Base-by-base conservation (phyloP, 805 yeast genomes). In the Clavispora carvajalis region DNA sequence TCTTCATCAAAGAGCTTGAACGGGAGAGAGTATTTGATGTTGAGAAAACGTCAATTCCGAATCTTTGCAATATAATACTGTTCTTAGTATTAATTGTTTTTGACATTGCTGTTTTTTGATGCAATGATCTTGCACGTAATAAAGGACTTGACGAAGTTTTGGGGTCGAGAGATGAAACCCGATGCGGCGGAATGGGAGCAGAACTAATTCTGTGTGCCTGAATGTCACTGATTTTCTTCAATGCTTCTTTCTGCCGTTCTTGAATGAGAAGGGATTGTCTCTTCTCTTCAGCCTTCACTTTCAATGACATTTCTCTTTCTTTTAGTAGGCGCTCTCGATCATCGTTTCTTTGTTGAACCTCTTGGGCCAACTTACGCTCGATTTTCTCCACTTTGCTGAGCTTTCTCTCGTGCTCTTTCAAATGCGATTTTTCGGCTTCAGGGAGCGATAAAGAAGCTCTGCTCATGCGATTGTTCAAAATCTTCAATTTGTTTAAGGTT, bases 111-210 rank as follows among this genome's bases (percentile, higher is more conserved):
- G 59, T 42, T 15, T 62, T 60, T 7, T 62, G 37, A 3, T 61
- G 61, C 21, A 67, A 52, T 1, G 71, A 57, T 41, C 60, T 60
- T 5, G 73, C 73, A 33, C 73, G 46, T 24, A 66, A 52, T 29
- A 67, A 45, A 2, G 69, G 56, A 17, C 54, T 56, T 18, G 35
- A 45, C 7, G 52, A 53, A 7, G 50, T 34, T 40, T 59, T 57
- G n/a, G 74, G 74, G 47, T 69, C 74, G 30, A 69, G 57, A 4
- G 71, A 63, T 1, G 59, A 43, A 6, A 35, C 39, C 2, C 38
- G 36, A 12, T 10, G 22, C 5, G 38, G 11, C 7, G 44, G 40
- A 7, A 31, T 26, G 21, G 48, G 50, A 1, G 47, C 41, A 7
- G 52, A 48, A 16, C 39, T 38, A 28, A 40, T 46, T 10, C 52